Base-by-base conservation (phyloP, 495 filamentous ascomycete species). In the Letharia lupina region DNA sequence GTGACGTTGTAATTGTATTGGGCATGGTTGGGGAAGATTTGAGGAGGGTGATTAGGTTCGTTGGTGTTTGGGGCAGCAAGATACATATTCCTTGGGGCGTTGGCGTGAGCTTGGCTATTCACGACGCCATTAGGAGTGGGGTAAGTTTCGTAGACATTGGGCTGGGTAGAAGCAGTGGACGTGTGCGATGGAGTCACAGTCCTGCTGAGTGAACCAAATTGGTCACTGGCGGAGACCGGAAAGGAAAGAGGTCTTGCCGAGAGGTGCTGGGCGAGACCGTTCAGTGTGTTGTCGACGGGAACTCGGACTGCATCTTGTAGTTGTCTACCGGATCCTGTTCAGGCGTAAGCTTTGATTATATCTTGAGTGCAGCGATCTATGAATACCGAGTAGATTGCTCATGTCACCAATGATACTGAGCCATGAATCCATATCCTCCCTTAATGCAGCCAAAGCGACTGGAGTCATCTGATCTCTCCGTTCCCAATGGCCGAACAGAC, bases 391-490 rank as follows among this genome's bases (percentile, higher is more conserved):
- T 28, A 89, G 74, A 47, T 74, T 75, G 39, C 86, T 87, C 65
- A 85, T 81, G 59, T 89, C 86, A 15, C 78, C 79, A 69, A 93
- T 82, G 54, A 92, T 82, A 20, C 77, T 79, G 44, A 90, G 76
- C 86, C 89, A 92, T 5, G 78, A 68, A 18, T 80, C 77, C 89
- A 91, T 90, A 63, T 93, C 88, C 33, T 76, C 73, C 68, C 80
- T 79, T 45, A 93, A 77, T 16, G 76, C 76, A 20, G 74, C 73
- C 42, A 91, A 69, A 62, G 88, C 85, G 15, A 73, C 73, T 4
- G 75, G 62, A 4, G 79, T 84, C 10, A 84, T 82, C n/a, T 82
- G 77, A 67, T 82, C 80, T 54, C 83, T 80, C 65, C 87, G 80
- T 67, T 91, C 82, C 79, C 82, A 89, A 62, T 87, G 80, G 1